Conservation (phyloP, 495 filamentous ascomycete genomes). For the Lasiosphaeria miniovina region DNA sequence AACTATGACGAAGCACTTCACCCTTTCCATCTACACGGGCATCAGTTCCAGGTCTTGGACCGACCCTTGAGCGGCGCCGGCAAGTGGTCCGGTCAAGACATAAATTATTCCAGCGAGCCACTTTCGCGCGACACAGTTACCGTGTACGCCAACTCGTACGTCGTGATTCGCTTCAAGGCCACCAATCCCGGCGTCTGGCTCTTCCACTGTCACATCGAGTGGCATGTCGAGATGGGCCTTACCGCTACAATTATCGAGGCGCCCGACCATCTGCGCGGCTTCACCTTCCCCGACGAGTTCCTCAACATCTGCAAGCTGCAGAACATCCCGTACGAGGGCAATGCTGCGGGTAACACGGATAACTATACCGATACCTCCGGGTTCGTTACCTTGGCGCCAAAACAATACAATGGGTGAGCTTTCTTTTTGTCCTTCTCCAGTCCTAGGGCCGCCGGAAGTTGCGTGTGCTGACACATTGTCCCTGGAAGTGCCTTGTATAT, state of each 20-base stretch:
- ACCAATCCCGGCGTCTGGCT: conserved; percentile 76
- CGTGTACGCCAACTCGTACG: conserved; percentile 52
- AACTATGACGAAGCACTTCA: conserved; percentile 64
- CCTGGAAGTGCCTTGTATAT: conserved; percentile 11
- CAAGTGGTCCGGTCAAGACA: conserved; percentile 38
- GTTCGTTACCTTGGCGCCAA: conserved; percentile 39
- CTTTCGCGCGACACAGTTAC: conserved; percentile 54
- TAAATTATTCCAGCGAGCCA: conserved; percentile 41
- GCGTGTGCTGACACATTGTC: background rate
- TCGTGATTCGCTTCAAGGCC: conserved; percentile 57
- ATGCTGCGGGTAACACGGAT: conserved; percentile 70
- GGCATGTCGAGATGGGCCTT: conserved; percentile 73
- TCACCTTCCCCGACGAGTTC: conserved; percentile 62
- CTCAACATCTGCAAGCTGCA: conserved; percentile 53
- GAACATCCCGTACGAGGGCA: conserved; percentile 56
- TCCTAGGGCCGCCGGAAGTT: background rate
- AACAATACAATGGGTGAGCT: conserved; percentile 40
- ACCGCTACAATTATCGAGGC: conserved; percentile 69
- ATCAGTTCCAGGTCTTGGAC: conserved; percentile 71
- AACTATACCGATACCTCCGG: conserved; percentile 62
- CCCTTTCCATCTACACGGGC: conserved; percentile 63
- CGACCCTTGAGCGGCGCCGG: conserved; percentile 45
- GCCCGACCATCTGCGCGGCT: conserved; percentile 56
- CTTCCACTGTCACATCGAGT: conserved; percentile 82
- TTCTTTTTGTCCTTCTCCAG: background rate